Base-by-base conservation (phyloP, 345 rosid genomes). In the Populus simonii region DNA sequence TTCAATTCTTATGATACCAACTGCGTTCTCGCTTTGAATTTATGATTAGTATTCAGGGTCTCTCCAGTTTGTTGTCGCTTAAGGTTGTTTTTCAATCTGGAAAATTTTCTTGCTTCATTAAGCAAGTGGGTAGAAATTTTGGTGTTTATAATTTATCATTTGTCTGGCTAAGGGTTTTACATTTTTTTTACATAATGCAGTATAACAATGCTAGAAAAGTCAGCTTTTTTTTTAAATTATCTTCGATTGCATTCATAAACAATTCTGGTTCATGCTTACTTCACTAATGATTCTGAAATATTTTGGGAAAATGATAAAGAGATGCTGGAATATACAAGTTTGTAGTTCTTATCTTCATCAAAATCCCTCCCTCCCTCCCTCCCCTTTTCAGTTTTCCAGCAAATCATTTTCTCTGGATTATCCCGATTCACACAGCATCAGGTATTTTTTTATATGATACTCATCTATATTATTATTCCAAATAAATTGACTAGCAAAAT, bases 1-100 rank as follows among this genome's bases (percentile, higher is more conserved):
- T 65, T 66, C 62, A 41, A 39, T 79, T 76, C 68, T 67, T 74
- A 45, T 49, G 31, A 16, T 72, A 8, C 68, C 38, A 35, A 27
- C 27, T 68, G 62, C 49, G 53, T 22, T 74, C 51, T 27, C 70
- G 11, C 59, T 73, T 73, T 29, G 68, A 45, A 62, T 13, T 38
- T 70, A n/a, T 29, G n/a, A 36, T 72, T 35, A 45, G 61, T 25
- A 6, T 22, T 8, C 7, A 20, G 13, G 15, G 23, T 11, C 5
- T 65, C 51, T 33, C 33, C 31, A 49, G 7, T 49, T 51, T 5
- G 13, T 18, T 57, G 6, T 25, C 49, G 22, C 69, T 36, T 67
- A 9, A 59, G 25, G 65, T 59, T 22, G 13, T 16, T 35, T 16
- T 67, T 66, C 70, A 33, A 53, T 41, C 27, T 57, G 38, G n/a